Conservation (phyloP, 257 asterid species). For the Salvia splendens region DNA sequence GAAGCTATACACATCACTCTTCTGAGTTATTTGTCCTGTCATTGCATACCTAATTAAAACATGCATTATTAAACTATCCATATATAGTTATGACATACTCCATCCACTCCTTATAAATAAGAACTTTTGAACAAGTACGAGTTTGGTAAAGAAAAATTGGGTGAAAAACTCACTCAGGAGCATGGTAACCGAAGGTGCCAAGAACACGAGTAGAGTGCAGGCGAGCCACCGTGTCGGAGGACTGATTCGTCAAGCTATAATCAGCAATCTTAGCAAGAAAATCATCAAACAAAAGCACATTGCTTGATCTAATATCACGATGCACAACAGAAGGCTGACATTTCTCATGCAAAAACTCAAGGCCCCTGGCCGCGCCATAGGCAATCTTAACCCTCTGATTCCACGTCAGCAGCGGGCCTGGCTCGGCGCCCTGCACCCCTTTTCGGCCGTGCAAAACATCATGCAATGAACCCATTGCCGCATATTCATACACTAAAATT, state of each 20-base stretch:
- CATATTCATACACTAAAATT: conserved; percentile 72
- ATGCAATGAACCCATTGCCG: conserved; percentile 79
- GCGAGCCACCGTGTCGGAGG: conserved; percentile 92
- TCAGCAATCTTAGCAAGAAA: conserved; percentile 79
- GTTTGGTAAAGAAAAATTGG: too few species aligned
- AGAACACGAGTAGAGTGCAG: conserved; percentile 87
- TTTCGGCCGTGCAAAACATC: conserved; percentile 87
- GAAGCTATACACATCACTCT: conserved; percentile 84
- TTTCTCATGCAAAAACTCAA: conserved; percentile 82
- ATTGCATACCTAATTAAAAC: conserved; percentile 61
- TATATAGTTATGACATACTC: too few species aligned
- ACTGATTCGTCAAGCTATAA: conserved; percentile 76
- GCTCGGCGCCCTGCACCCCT: conserved; percentile 96
- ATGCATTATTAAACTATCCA: too few species aligned
- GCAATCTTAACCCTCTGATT: conserved; percentile 85
- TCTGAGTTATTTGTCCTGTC: conserved; percentile 90
- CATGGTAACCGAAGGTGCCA: conserved; percentile 93
- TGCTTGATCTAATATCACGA: conserved; percentile 91
- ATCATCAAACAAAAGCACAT: conserved; percentile 83
- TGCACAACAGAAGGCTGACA: conserved; percentile 82
- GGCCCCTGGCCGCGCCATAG: conserved; percentile 82
- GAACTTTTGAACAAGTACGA: too few species aligned
- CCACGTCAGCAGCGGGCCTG: conserved; percentile 85
- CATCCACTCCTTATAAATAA: too few species aligned
- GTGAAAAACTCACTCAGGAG: conserved; percentile 65